Percentiles rank a stretch among this genome's conserved stretches.
These are phyloP conservation scores for Mycena vulgaris DNA, from an alignment of 768 basidiomycete genomes.

Conservation along the genomic window DNA sequence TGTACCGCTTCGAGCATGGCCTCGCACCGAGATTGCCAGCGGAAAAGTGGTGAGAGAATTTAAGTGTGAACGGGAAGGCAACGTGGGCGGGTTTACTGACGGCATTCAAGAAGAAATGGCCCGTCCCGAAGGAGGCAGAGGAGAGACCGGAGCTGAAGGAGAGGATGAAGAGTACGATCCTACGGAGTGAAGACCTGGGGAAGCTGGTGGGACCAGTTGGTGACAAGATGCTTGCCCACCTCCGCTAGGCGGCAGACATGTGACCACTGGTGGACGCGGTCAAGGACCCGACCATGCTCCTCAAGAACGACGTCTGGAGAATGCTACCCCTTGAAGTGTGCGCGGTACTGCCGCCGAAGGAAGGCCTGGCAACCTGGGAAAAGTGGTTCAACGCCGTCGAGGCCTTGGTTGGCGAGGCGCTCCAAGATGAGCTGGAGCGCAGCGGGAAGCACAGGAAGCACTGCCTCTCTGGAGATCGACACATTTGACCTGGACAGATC, in stretches of 20 bases:
- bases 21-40: background rate
- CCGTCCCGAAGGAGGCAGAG: background rate
- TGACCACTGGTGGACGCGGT: background rate
- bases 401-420: no score
- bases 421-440: constrained; percentile 7
- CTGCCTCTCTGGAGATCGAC: background rate
- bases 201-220: no score
- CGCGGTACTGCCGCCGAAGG: background rate
- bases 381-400: no score
- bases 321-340: background rate
- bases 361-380: no score
- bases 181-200: constrained; percentile 5
- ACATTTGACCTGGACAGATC: background rate
- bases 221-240: constrained; percentile 10
- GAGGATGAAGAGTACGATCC: constrained; percentile 9
- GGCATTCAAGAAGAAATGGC: constrained; percentile 17
- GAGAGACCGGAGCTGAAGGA: background rate
- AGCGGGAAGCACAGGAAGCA: background rate
- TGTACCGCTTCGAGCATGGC: constrained; percentile 13
- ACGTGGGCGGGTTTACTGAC: no score
- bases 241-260: constrained; percentile 5
- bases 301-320: background rate
- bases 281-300: constrained; percentile 8
- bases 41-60: background rate
- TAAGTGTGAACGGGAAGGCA: background rate